A percentile compares a stretch with the other conserved stretches of the same genome.
These are phyloP conservation scores for Volutella citrinella DNA, from an alignment of 2,329 filamentous ascomycete species.

Conservation along the genomic window DNA sequence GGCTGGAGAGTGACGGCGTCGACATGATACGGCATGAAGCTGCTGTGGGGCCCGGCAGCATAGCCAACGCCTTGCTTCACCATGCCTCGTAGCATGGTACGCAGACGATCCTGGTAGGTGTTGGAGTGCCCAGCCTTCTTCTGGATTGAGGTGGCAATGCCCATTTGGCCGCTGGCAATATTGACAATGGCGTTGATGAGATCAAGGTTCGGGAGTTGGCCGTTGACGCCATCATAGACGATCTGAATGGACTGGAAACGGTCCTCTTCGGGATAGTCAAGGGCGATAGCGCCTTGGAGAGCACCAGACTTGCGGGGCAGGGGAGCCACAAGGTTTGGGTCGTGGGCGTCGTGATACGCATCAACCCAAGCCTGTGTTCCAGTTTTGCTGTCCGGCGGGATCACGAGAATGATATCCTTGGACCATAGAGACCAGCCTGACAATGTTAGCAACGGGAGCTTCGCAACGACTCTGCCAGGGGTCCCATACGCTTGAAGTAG, in stretches of 20 bases:
- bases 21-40: slow-evolving; percentile 96
- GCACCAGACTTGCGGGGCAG: slow-evolving; percentile 89
- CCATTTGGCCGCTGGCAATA: slow-evolving; percentile 89
- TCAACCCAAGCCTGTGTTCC: slow-evolving; percentile 97
- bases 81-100: slow-evolving; percentile 91
- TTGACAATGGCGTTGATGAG: slow-evolving; percentile 90
- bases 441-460: slow-evolving; percentile 15
- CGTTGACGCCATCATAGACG: slow-evolving; percentile 93
- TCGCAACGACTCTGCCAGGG: background rate
- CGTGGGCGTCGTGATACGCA: slow-evolving; percentile 90
- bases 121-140: slow-evolving; percentile 82
- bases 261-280: slow-evolving; percentile 85
- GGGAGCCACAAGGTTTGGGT: slow-evolving; percentile 65
- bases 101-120: slow-evolving; percentile 75
- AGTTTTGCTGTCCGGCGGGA: slow-evolving; percentile 83
- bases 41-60: slow-evolving; percentile 86
- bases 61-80: slow-evolving; percentile 85
- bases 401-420: slow-evolving; percentile 92
- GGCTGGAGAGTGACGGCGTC: slow-evolving; percentile 93
- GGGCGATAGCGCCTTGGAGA: slow-evolving; percentile 86
- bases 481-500: slow-evolving; percentile 77
- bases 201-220: slow-evolving; percentile 91
- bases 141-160: slow-evolving; percentile 78
- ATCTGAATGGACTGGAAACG: slow-evolving; percentile 87
- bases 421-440: slow-evolving; percentile 94